phyloP scores from a whole-genome alignment of 345 rosid genomes.

The Bretschneidera sinensis region DNA sequence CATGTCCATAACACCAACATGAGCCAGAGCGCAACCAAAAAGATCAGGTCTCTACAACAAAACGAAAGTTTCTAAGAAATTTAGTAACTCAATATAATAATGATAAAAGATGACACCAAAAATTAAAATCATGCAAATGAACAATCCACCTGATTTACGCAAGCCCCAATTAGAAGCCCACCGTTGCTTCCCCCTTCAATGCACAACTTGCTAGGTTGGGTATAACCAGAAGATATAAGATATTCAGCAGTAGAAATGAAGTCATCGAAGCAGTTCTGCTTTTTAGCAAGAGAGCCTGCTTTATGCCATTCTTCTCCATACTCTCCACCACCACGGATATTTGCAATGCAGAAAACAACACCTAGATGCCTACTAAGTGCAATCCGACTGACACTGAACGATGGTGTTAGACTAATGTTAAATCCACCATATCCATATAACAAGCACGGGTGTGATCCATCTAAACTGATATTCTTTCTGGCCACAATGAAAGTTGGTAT shows the following conservation, averaged over 20 bases:
- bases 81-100: slow-evolving; percentile 4
- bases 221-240: slow-evolving; percentile 72
- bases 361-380: slow-evolving; percentile 76
- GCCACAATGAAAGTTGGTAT: slow-evolving; percentile 78
- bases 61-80: neutral
- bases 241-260: slow-evolving; percentile 77
- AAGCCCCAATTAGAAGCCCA: slow-evolving; percentile 89
- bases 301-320: slow-evolving; percentile 98
- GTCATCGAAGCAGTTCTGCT: slow-evolving; percentile 91
- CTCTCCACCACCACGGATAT: slow-evolving; percentile 96
- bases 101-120: neutral
- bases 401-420: slow-evolving; percentile 64
- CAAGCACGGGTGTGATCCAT: slow-evolving; percentile 90
- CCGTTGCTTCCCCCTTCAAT: slow-evolving; percentile 98
- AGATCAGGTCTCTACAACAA: slow-evolving; percentile 85
- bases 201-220: slow-evolving; percentile 65
- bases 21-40: slow-evolving; percentile 95
- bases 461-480: slow-evolving; percentile 47
- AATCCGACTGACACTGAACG: slow-evolving; percentile 60
- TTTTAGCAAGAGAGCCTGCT: slow-evolving; percentile 68
- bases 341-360: slow-evolving; percentile 72
- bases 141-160: slow-evolving; percentile 79
- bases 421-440: slow-evolving; percentile 94
- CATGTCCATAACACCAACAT: slow-evolving; percentile 99
- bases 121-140: slow-evolving; percentile 12